These are phyloP conservation scores for Leccinum ochraceum DNA, from an alignment of 768 basidiomycete genomes.

Conservation along the genomic window DNA sequence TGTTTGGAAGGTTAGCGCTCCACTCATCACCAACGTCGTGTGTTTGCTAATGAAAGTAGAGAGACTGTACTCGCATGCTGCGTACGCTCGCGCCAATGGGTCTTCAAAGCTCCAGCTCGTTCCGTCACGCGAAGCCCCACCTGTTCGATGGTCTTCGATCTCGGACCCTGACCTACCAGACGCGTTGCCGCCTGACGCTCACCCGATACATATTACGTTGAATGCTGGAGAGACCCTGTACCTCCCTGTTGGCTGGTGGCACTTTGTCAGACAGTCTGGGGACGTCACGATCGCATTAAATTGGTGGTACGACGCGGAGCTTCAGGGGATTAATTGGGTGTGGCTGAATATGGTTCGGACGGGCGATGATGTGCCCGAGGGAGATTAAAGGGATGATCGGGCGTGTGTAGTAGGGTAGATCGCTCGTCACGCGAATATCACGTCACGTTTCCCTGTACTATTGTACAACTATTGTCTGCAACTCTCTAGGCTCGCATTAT, in stretches of 20 bases:
- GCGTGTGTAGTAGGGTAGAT: background rate
- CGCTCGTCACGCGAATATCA: slow-evolving; percentile 21
- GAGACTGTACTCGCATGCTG: slow-evolving; percentile 64
- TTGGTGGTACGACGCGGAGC: slow-evolving; percentile 89
- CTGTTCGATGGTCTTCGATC: slow-evolving; percentile 84
- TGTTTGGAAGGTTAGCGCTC: slow-evolving; percentile 66
- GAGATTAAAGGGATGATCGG: slow-evolving; percentile 31
- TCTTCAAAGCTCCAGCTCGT: slow-evolving; percentile 29
- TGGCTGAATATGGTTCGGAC: slow-evolving; percentile 63
- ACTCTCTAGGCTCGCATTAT: slow-evolving; percentile 33
- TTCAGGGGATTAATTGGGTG: slow-evolving; percentile 70
- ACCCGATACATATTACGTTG: slow-evolving; percentile 68
- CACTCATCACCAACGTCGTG: background rate
- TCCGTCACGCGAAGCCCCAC: slow-evolving; percentile 37
- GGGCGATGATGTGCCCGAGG: slow-evolving; percentile 20
- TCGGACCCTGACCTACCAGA: slow-evolving; percentile 52
- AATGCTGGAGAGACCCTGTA: slow-evolving; percentile 78
- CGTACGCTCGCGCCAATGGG: slow-evolving; percentile 46
- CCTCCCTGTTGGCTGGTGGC: slow-evolving; percentile 95
- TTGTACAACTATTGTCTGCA: background rate
- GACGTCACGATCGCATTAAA: slow-evolving; percentile 71
- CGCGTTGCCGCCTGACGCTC: slow-evolving; percentile 50
- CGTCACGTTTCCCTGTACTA: slow-evolving; percentile 14
- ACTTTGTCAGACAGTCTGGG: slow-evolving; percentile 76
- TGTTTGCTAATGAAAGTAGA: slow-evolving; percentile 40